Conservation (phyloP, 2,329 filamentous ascomycete genomes). For the Stachybotrys chartarum region DNA sequence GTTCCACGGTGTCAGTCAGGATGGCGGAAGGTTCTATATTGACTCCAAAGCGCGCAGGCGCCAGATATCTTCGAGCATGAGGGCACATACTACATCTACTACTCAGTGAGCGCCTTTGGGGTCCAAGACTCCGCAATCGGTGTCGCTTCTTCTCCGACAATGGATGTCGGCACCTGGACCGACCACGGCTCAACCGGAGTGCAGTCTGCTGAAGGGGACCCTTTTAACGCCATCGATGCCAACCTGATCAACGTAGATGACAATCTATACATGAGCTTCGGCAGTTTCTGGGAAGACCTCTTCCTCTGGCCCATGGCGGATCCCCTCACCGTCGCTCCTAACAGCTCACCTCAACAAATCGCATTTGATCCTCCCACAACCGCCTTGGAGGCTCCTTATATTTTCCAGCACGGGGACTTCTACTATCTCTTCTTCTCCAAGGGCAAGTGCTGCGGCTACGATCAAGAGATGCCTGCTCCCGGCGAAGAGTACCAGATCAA, state of each 20-base stretch:
- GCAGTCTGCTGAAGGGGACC: slow-evolving; percentile 30
- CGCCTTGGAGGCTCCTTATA: slow-evolving; percentile 48
- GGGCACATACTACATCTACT: slow-evolving; percentile 59
- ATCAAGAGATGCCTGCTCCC: slow-evolving; percentile 37
- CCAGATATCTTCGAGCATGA: slow-evolving; percentile 33
- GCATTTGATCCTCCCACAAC: slow-evolving; percentile 40
- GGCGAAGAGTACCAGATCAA: slow-evolving; percentile 60
- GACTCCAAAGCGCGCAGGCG: slow-evolving; percentile 1
- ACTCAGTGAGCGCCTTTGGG: slow-evolving; percentile 56
- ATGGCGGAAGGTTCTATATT: too few species aligned
- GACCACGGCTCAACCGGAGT: slow-evolving; percentile 51
- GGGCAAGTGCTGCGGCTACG: slow-evolving; percentile 55
- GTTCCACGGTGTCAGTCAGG: background rate
- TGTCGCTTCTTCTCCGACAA: slow-evolving; percentile 33
- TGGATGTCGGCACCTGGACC: slow-evolving; percentile 50
- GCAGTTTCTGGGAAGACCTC: slow-evolving; percentile 61
- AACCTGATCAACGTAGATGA: slow-evolving; percentile 40
- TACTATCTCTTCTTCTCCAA: slow-evolving; percentile 60
- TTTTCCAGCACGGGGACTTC: slow-evolving; percentile 46
- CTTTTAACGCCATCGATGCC: slow-evolving; percentile 56
- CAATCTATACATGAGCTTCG: slow-evolving; percentile 50
- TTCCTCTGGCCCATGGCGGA: slow-evolving; percentile 47
- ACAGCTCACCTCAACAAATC: slow-evolving; percentile 17
- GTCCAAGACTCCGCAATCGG: slow-evolving; percentile 57
- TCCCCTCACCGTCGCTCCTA: slow-evolving; percentile 18